Base-by-base conservation (phyloP, 208 protist species). In the Entamoeba invadens region DNA sequence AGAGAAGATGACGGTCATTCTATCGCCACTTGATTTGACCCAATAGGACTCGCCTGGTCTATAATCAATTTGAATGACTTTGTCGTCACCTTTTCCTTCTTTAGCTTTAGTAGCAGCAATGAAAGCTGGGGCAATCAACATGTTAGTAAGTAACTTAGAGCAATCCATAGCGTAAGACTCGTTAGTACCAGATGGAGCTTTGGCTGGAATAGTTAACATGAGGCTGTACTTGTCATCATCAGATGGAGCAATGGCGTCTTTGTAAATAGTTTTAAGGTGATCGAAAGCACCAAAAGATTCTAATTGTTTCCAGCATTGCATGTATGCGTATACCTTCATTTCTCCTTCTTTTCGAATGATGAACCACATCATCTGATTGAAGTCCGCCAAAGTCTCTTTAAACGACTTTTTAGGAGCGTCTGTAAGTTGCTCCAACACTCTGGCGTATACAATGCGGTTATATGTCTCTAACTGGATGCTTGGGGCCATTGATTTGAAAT, bases 1-100 rank as follows among this genome's bases (percentile, higher is more conserved):
- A 38, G 72, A 92, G n/a, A 94, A 94, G 16, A 57, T 91, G 4
- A 94, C 92, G 21, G 93, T 94, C n/a, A 92, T 93, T 25, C 72
- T 12, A 47, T 91, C 92, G 35, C 45, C 44, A 47, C n/a, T 46
- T 51, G 92, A 45, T 45, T 47, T 91, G n/a, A 93, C 38, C 44
- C 44, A 50, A 46, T 47, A 45, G 51, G 68, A 47, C 51, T 93
- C 92, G 4, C 72, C 92, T 12, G 38, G 44, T 51, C 92, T 45
- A 50, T 93, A 93, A 50, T 87, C 72, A 93, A 93, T 93, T 45
- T 45, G 44, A 46, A 93, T 3, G 25, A 50, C 1, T 50, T 87
- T 44, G 12, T 93, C 44, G n/a, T 0, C 8, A 46, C 42, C 91
- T 46, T 92, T 92, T 35, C n/a, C 45, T 44, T 92, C 14, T 16